Evolutionary conservation across 805 yeast genomes (phyloP).

Genomic region (Ogataea chonburiensis): DNA sequence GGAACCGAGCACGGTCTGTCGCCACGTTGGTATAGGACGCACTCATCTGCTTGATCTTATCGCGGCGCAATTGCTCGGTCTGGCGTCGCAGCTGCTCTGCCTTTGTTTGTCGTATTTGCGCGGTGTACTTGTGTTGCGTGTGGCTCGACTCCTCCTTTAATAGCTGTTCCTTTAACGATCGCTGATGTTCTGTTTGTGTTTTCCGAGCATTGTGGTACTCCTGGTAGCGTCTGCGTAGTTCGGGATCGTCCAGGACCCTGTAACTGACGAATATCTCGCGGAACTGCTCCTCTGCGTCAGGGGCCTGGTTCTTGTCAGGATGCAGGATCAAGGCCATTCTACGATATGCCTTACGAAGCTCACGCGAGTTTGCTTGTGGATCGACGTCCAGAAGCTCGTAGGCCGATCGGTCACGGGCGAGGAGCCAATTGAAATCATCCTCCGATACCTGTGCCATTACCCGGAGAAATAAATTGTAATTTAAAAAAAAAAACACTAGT

Average conservation of each 20-base stretch:
- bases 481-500: not conserved
- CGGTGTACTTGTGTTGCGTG: slow-evolving; percentile 15
- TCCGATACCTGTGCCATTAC: slow-evolving; percentile 13
- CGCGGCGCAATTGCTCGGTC: slow-evolving; percentile 17
- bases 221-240: slow-evolving; percentile 25
- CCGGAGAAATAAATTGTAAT: slow-evolving; percentile 6
- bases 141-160: slow-evolving; percentile 31
- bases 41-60: slow-evolving; percentile 15
- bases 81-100: slow-evolving; percentile 21
- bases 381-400: slow-evolving; percentile 17
- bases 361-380: not conserved
- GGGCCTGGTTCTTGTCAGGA: slow-evolving; percentile 36
- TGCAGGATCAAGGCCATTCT: slow-evolving; percentile 32
- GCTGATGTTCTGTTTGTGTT: slow-evolving; percentile 14
- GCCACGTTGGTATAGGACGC: slow-evolving; percentile 2
- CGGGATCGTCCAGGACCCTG: slow-evolving; percentile 21
- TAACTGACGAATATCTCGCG: slow-evolving; percentile 32
- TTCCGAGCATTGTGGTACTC: slow-evolving; percentile 5
- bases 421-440: slow-evolving; percentile 24
- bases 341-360: slow-evolving; percentile 31
- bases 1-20: slow-evolving; percentile 7
- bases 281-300: slow-evolving; percentile 29
- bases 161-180: slow-evolving; percentile 30
- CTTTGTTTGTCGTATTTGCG: slow-evolving; percentile 14
- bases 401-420: slow-evolving; percentile 16